Evolutionary conservation across 768 basidiomycete genomes (phyloP), one percentile per base, ranked within the genome.

Genomic region (Boletus subparvulus): DNA sequence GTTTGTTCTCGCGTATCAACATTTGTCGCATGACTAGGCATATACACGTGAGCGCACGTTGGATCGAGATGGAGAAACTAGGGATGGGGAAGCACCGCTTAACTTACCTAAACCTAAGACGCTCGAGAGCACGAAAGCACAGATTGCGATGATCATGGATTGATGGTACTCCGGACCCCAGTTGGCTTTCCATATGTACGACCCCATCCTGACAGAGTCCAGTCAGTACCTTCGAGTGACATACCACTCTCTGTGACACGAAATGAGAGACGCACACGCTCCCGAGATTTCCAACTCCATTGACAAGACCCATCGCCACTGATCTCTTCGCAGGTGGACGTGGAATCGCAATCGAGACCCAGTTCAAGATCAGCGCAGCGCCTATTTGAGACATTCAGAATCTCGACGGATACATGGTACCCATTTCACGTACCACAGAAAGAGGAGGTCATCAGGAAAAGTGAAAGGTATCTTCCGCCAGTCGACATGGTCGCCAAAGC

Each of bases 111-210:
- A 44, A 16, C 73, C 65, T 17, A 80, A 67, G 1, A 65, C 42
- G 7, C 68, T 65, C 37, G 70, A 61, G 19, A 77, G 56, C 4
- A 59, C 63, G 13, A 80, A 62, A 14, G 72, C 61, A 12, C 66
- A 69, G 21, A 78, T 58, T 8, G 73, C 73, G 50, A 87, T 83
- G 40, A 75, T 73, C 83, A 87, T 83, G 0, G 83, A 83, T 42
- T 75, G 84, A 47, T 84, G 84, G 61, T 87, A 87, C 57, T 77
- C 61, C 1, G 86, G 85, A 9, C 83, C 75, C 84, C 85, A 87
- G n/a, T 66, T 64, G 4, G 80, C 64, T 61, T 81, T 81, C 86
- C 86, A 87, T 0, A 79, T 77, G 61, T 80, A 86, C 0, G 84
- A 84, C 3, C 83, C 81, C 61, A 83, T 81, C 4, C 85, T 86